Percentiles rank a stretch among this genome's conserved stretches.
phyloP scores from a whole-genome alignment of 2,329 filamentous ascomycete species.

The Fusarium penzigii region DNA sequence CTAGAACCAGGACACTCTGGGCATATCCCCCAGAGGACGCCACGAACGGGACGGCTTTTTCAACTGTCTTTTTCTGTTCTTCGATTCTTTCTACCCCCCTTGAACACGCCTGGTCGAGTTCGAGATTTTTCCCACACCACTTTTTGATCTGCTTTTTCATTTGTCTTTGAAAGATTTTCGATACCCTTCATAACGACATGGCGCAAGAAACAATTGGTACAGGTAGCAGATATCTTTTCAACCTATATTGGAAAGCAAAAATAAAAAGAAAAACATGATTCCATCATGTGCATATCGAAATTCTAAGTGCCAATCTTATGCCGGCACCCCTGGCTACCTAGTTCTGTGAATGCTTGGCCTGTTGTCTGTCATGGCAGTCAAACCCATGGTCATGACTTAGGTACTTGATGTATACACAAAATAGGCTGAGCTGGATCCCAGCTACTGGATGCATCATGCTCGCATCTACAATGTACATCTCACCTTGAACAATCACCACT shows the following conservation, averaged over 20 bases:
- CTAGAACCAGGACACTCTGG: background rate
- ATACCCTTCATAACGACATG: background rate
- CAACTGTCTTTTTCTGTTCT: background rate
- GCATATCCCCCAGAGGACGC: background rate
- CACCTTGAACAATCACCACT: background rate
- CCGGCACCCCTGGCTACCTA: too few species aligned
- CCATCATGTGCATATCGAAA: too few species aligned
- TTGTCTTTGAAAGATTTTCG: background rate
- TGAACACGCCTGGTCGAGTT: background rate
- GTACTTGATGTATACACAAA: too few species aligned
- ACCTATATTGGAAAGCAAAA: background rate
- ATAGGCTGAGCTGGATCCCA: too few species aligned
- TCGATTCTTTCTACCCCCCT: constrained; percentile 2
- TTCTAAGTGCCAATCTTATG: too few species aligned
- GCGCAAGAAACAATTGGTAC: background rate
- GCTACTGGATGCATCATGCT: too few species aligned
- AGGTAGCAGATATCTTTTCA: background rate
- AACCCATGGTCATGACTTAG: too few species aligned
- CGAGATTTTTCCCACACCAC: background rate
- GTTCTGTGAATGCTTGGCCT: too few species aligned
- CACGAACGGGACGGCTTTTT: background rate
- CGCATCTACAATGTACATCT: too few species aligned
- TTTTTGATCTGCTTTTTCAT: background rate
- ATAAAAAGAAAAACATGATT: background rate
- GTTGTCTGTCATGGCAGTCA: too few species aligned